A percentile compares a stretch with the other conserved stretches of the same genome.
These are phyloP conservation scores for Piedraia hortae DNA, from an alignment of 2,329 filamentous ascomycete genomes.

Conservation along the genomic window DNA sequence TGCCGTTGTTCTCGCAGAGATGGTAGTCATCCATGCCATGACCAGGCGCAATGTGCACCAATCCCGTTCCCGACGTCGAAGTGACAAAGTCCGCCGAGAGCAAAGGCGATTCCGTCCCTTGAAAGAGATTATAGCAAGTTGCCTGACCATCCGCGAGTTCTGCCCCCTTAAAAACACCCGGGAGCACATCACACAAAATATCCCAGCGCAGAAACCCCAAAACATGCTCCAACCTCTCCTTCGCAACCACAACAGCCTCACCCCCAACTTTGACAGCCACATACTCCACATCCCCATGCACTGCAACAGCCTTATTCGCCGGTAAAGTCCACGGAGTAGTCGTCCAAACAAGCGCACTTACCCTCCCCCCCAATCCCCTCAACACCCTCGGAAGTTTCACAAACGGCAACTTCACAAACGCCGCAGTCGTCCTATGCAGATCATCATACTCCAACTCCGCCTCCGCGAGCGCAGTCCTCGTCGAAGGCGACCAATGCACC, in stretches of 20 bases:
- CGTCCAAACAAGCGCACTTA: constrained; percentile 88
- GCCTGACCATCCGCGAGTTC: constrained; percentile 26
- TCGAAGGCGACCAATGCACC: constrained; percentile 67
- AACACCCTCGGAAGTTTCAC: constrained; percentile 19
- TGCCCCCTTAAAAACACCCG: constrained; percentile 21
- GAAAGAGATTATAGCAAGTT: constrained; percentile 10
- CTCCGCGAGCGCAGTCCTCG: constrained; percentile 52
- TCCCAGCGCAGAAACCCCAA: constrained; percentile 23
- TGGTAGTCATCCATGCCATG: constrained; percentile 95
- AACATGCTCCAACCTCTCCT: constrained; percentile 36
- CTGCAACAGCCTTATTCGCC: constrained; percentile 69
- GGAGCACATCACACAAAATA: constrained; percentile 3
- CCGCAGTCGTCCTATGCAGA: constrained; percentile 39
- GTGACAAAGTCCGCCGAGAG: constrained; percentile 76
- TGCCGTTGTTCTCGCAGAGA: constrained; percentile 40
- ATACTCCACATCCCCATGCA: constrained; percentile 14
- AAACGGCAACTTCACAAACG: constrained; percentile 59
- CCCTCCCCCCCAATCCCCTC: constrained; percentile 17
- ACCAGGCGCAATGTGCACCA: constrained; percentile 86
- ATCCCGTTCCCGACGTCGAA: constrained; percentile 63
- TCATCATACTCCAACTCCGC: constrained; percentile 67
- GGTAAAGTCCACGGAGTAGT: constrained; percentile 95
- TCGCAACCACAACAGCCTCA: constrained; percentile 37
- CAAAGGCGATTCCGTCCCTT: constrained; percentile 29
- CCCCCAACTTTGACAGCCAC: constrained; percentile 3